A percentile compares a stretch with the other conserved stretches of the same genome.
These are phyloP conservation scores for Ogataea populi-albae DNA, from an alignment of 805 yeast species.

Conservation along the genomic window DNA sequence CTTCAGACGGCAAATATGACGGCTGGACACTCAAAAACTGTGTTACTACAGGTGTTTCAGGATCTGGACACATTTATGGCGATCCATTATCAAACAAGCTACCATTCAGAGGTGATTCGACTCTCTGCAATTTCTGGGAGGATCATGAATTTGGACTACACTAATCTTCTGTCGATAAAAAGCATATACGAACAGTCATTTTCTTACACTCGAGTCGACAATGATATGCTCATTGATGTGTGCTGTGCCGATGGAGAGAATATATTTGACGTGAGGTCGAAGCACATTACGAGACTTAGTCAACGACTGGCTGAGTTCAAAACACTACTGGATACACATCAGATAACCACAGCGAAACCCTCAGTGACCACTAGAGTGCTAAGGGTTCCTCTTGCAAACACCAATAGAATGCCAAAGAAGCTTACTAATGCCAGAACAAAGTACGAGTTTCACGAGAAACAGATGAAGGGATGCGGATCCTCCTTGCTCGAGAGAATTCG, in stretches of 20 bases:
- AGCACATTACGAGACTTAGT: conserved; percentile 13
- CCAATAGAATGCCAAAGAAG: conserved; percentile 11
- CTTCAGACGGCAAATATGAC: too few relatives aligned
- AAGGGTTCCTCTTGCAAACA: conserved; percentile 1
- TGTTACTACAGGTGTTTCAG: conserved; percentile 14
- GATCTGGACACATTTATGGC: conserved; percentile 22
- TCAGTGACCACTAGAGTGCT: too few relatives aligned
- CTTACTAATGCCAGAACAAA: conserved; percentile 35
- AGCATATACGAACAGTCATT: conserved; percentile 19
- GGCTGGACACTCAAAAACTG: too few relatives aligned
- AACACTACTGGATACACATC: not conserved
- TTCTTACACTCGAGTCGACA: conserved; percentile 8
- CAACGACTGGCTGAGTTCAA: conserved; percentile 10
- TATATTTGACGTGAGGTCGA: conserved; percentile 6
- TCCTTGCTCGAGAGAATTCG: conserved; percentile 25
- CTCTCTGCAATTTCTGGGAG: conserved; percentile 17
- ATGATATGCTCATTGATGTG: conserved; percentile 20
- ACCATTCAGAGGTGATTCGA: conserved; percentile 17
- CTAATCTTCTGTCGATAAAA: conserved; percentile 15
- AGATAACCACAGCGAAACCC: too few relatives aligned
- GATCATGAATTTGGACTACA: conserved; percentile 12
- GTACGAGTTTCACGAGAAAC: conserved; percentile 35
- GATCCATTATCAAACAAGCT: conserved; percentile 22
- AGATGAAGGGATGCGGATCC: conserved; percentile 13
- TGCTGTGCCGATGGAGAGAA: conserved; percentile 4